A percentile compares a stretch with the other conserved stretches of the same genome.
Conservation (phyloP, 129 eudicot genomes). For the Deinandra increscens region DNA sequence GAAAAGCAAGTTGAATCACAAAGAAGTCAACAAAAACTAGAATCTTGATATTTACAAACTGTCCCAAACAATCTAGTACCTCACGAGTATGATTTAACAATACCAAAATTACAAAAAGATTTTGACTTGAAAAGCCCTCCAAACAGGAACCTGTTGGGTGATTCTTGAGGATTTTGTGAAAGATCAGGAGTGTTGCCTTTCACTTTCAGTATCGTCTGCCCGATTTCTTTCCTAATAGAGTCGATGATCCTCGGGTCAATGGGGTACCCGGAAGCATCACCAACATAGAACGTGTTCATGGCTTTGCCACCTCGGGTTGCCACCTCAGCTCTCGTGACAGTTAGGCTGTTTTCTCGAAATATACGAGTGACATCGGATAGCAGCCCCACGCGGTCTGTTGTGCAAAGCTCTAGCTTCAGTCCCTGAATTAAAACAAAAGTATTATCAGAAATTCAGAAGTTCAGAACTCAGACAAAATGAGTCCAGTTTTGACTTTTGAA, state of each 20-base stretch:
- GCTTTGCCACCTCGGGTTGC: slow-evolving; percentile 83
- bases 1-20: slow-evolving; percentile 11
- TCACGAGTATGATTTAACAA: slow-evolving; percentile 83
- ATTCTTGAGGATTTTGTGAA: slow-evolving; percentile 62
- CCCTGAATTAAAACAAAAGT: slow-evolving; percentile 50
- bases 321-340: slow-evolving; percentile 86
- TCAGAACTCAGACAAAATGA: too few relatives aligned
- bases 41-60: slow-evolving; percentile 26
- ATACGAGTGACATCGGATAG: slow-evolving; percentile 88
- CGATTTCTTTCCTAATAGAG: slow-evolving; percentile 74
- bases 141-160: slow-evolving; percentile 84
- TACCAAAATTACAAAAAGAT: slow-evolving; percentile 84
- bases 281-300: slow-evolving; percentile 76
- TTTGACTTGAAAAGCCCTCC: slow-evolving; percentile 91
- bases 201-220: slow-evolving; percentile 81
- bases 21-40: slow-evolving; percentile 16
- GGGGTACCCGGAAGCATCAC: slow-evolving; percentile 88
- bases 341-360: slow-evolving; percentile 83
- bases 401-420: slow-evolving; percentile 88
- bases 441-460: too few relatives aligned
- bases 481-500: slow-evolving; percentile 11
- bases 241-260: slow-evolving; percentile 82
- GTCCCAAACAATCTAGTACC: slow-evolving; percentile 2
- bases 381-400: slow-evolving; percentile 83
- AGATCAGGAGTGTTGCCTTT: slow-evolving; percentile 55